These are phyloP conservation scores for Apiotrichum laibachii DNA, from an alignment of 1,284 basidiomycete species.

Conservation along the genomic window DNA sequence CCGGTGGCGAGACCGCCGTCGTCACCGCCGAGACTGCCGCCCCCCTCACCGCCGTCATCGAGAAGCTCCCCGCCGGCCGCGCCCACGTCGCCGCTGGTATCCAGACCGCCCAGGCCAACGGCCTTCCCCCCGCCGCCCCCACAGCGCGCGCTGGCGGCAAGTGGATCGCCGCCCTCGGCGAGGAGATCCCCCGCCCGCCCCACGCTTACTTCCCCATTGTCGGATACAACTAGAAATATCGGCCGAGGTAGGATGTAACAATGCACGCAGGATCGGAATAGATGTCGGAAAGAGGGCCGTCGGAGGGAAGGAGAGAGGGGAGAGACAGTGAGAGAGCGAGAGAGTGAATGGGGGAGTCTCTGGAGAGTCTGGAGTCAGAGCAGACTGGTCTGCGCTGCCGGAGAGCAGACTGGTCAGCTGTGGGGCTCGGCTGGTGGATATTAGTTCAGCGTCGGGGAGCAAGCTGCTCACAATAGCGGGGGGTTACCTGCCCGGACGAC, in stretches of 20 bases:
- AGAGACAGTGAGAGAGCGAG: too few relatives aligned
- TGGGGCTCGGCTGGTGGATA: too few relatives aligned
- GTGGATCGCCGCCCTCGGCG: conserved; percentile 67
- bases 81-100: conserved; percentile 62
- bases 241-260: conserved; percentile 8
- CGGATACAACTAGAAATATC: conserved; percentile 64
- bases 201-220: conserved; percentile 80
- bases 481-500: too few relatives aligned
- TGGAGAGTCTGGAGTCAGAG: too few relatives aligned
- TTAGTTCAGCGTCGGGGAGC: too few relatives aligned
- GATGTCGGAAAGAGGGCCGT: too few relatives aligned
- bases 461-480: too few relatives aligned
- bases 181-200: conserved; percentile 71
- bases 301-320: too few relatives aligned
- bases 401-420: too few relatives aligned
- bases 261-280: not conserved
- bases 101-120: conserved; percentile 57
- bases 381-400: too few relatives aligned
- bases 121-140: conserved; percentile 66
- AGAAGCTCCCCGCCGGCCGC: conserved; percentile 60
- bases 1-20: conserved; percentile 60
- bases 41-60: conserved; percentile 58
- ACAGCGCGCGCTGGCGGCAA: conserved; percentile 57
- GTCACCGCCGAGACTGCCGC: conserved; percentile 54
- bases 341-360: too few relatives aligned